phyloP scores from a whole-genome alignment of 352 stramenopile species.

The Phytophthora sansomeana region DNA sequence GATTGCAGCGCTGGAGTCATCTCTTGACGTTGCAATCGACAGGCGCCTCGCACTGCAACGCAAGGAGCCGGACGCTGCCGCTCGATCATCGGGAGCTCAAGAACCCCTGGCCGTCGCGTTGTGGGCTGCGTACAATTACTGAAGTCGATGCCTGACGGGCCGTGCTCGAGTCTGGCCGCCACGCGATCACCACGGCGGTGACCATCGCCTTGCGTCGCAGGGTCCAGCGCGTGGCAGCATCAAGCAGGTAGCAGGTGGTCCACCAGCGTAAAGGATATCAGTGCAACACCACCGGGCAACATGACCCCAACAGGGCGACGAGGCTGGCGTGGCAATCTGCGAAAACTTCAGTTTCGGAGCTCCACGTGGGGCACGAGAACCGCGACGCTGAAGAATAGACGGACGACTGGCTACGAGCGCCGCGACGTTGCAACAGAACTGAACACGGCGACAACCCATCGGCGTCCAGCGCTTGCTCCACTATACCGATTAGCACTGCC shows the following conservation, averaged over 20 bases:
- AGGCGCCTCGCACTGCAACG: neutral
- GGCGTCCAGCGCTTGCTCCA: neutral
- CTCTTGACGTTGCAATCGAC: neutral
- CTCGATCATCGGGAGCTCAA: neutral
- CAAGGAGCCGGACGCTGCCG: neutral
- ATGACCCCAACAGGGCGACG: too few relatives aligned
- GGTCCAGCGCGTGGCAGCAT: neutral
- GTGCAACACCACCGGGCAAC: neutral
- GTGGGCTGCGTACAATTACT: neutral
- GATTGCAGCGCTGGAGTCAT: neutral
- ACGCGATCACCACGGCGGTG: neutral
- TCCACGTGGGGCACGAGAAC: neutral
- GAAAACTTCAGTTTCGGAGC: neutral
- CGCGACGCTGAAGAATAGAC: slow-evolving; percentile 1
- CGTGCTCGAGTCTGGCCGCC: neutral
- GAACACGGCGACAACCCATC: slow-evolving; percentile 3
- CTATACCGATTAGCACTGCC: neutral
- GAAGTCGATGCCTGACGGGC: neutral
- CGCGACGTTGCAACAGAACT: slow-evolving; percentile 2
- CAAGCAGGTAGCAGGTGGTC: neutral
- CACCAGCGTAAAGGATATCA: neutral
- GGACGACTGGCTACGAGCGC: slow-evolving; percentile 7
- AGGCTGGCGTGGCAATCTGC: neutral
- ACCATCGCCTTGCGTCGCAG: neutral
- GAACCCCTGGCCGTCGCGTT: neutral